Conservation (phyloP, 2,329 filamentous ascomycete species). For the Coniochaeta sp. region DNA sequence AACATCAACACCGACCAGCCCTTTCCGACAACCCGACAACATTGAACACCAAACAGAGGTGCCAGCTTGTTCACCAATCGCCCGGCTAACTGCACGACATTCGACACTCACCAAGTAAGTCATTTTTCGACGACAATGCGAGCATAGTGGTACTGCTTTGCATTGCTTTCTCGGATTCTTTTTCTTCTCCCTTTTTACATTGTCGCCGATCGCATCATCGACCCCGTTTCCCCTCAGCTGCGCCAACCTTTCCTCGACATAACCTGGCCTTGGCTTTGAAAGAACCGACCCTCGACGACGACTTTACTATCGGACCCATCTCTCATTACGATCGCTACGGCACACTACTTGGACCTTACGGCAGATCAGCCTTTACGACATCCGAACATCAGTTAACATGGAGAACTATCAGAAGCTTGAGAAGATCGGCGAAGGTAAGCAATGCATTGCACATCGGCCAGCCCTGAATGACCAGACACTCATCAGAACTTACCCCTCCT, state of each 20-base stretch:
- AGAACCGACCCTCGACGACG: background rate
- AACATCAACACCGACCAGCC: too few relatives aligned
- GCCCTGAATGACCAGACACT: background rate
- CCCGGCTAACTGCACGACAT: background rate
- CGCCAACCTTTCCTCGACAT: too few relatives aligned
- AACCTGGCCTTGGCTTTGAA: background rate
- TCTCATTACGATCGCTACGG: background rate
- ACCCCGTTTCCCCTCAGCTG: background rate
- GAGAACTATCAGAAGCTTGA: constrained; percentile 91
- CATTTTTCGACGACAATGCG: background rate
- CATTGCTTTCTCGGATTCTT: background rate
- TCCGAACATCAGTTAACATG: constrained; percentile 39
- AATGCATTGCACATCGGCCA: background rate
- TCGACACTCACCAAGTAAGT: background rate
- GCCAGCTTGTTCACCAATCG: background rate
- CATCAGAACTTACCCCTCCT: background rate
- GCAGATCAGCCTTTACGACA: background rate
- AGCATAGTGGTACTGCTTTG: constrained; percentile 1
- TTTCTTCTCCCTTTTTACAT: background rate
- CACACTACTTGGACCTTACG: too few relatives aligned
- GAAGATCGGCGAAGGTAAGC: constrained; percentile 81
- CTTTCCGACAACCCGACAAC: background rate
- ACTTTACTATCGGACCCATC: background rate
- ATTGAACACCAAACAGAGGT: background rate
- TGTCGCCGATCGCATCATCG: background rate